Base-by-base conservation (phyloP, 2,329 filamentous ascomycete genomes). In the Aspergillus niger region DNA sequence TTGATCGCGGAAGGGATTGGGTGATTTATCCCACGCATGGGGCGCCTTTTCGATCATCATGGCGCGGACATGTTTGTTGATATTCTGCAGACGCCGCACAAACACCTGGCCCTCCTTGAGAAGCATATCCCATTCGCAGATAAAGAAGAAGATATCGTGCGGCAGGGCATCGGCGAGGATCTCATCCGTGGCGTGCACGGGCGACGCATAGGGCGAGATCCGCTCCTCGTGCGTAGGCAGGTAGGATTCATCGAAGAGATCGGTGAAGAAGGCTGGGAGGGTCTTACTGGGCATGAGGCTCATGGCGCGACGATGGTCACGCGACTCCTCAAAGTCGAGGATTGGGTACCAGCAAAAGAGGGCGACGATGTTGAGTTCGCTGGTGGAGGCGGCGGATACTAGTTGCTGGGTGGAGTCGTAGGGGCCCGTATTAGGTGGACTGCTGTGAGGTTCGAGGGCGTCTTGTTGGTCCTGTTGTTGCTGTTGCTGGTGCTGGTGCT, bases 101-200 rank as follows among this genome's bases (percentile, higher is more conserved):
- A 82, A 81, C 1, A 65, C 62, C 63, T 80, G 75, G 5, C 84
- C 86, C 70, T 89, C 86, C 13, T 82, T 81, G n/a, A 87, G 77
- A 13, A 89, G 76, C 86, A 88, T 88, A 69, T 89, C 86, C 83
- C 84, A 88, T 70, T 89, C 86, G 70, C 86, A 88, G 47, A 85
- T 83, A 69, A 84, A 86, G 65, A 88, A 74, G 59, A 86, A 85
- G 50, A 88, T 82, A 60, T 87, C 82, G n/a, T 83, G 76, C 0
- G 86, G 86, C 1, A 89, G 71, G 2, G 79, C 79, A 22, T 80
- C 79, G 28, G 72, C 68, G n/a, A 89, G 79, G 68, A 85, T 80
- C 28, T 79, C 72, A 20, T 82, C 79, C 0, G 83, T 78, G 1
- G 86, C 86, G 8, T 84, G 80, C 32, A 83, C 83, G 0, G 86